phyloP scores from a whole-genome alignment of 306 rosid species.

The Acacia crassicarpa region DNA sequence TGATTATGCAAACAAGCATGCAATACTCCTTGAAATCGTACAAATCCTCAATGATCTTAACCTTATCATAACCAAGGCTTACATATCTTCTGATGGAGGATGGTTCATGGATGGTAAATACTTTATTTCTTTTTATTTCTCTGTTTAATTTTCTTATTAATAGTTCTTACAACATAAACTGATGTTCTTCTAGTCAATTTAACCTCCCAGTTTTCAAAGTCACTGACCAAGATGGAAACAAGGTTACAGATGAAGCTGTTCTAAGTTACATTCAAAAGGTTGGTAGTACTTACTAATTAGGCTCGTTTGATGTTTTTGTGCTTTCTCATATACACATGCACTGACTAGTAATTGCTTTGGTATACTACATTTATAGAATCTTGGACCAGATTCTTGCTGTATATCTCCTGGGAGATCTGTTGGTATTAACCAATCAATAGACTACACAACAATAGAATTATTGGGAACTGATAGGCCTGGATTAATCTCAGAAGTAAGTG shows the following conservation, averaged over 20 bases:
- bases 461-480: conserved; percentile 90
- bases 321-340: background rate
- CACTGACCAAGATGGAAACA: conserved; percentile 91
- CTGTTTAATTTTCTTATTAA: background rate
- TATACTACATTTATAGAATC: conserved; percentile 55
- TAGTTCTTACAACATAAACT: background rate
- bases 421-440: conserved; percentile 65
- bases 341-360: conserved; percentile 1
- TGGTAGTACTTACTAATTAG: conserved; percentile 23
- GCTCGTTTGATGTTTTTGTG: background rate
- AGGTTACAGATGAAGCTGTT: conserved; percentile 74
- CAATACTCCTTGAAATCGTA: conserved; percentile 86
- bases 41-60: conserved; percentile 87
- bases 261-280: conserved; percentile 78
- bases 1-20: conserved; percentile 79
- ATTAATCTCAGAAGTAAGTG: conserved; percentile 84
- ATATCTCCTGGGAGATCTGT: conserved; percentile 62
- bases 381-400: conserved; percentile 80
- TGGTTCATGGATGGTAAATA: conserved; percentile 99
- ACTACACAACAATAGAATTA: conserved; percentile 78
- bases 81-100: conserved; percentile 90
- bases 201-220: conserved; percentile 73
- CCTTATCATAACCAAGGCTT: conserved; percentile 80
- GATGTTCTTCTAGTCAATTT: conserved; percentile 1
- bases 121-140: background rate